phyloP scores from a whole-genome alignment of 805 yeast species.

The Zygosaccharomyces rouxii region DNA sequence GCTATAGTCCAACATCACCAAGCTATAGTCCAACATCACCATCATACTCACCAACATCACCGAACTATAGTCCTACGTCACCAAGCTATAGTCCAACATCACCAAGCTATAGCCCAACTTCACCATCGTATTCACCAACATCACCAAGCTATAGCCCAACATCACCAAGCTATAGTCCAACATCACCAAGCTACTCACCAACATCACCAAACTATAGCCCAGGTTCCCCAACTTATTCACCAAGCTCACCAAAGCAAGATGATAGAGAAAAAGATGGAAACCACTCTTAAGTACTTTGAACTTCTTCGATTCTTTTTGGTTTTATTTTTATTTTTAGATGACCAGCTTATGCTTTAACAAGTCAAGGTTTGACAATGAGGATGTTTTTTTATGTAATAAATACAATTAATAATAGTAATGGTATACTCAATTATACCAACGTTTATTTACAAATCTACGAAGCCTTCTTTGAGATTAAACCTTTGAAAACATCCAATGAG shows the following conservation, averaged over 20 bases:
- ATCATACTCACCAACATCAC: conserved; percentile 56
- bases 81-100: conserved; percentile 50
- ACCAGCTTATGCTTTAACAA: conserved; percentile 4
- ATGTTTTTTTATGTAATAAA: conserved; percentile 3
- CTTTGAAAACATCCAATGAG: conserved; percentile 91
- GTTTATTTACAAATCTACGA: conserved; percentile 2
- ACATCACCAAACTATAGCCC: conserved; percentile 47
- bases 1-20: conserved; percentile 53
- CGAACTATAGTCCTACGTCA: conserved; percentile 47
- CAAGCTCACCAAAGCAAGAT: conserved; percentile 18
- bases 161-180: conserved; percentile 52
- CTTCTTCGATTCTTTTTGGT: background rate
- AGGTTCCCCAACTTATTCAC: conserved; percentile 68
- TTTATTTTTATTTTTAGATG: background rate
- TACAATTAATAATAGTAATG: conserved; percentile 4
- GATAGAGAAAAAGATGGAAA: conserved; percentile 17
- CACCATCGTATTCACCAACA: conserved; percentile 55
- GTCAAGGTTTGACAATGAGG: conserved; percentile 3
- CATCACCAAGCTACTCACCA: conserved; percentile 66
- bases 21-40: conserved; percentile 57
- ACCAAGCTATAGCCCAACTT: conserved; percentile 58
- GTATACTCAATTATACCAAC: background rate
- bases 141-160: conserved; percentile 41
- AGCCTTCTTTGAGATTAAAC: conserved; percentile 65
- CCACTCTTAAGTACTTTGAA: conserved; percentile 1